Conservation (phyloP, 768 basidiomycete genomes). For the Fibroporia radiculosa region DNA sequence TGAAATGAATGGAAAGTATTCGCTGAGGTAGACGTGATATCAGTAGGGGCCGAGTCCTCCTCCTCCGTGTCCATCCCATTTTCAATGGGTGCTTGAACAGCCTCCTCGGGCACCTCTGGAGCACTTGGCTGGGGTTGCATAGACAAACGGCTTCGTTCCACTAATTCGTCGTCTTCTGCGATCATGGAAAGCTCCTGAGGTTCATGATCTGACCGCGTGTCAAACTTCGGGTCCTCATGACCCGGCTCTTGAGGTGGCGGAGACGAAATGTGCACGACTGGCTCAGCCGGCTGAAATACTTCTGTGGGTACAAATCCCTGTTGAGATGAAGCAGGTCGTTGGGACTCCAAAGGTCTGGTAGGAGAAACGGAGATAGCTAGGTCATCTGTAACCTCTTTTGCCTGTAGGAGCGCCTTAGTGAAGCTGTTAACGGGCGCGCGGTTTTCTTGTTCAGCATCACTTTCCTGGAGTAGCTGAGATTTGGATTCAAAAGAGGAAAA, state of each 20-base stretch:
- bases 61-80: constrained; percentile 8
- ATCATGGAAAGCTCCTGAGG: constrained; percentile 57
- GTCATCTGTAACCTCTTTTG: constrained; percentile 4
- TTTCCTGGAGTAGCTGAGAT: constrained; percentile 22
- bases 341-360: not conserved
- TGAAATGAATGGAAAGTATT: constrained; percentile 32
- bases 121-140: not conserved
- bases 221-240: not conserved
- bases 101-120: not conserved
- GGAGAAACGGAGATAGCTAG: not conserved
- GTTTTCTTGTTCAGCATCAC: constrained; percentile 31
- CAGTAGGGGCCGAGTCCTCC: constrained; percentile 14
- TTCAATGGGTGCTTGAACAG: not conserved
- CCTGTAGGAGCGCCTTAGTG: constrained; percentile 33
- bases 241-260: not conserved
- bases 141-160: constrained; percentile 28
- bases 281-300: not conserved
- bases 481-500: not conserved
- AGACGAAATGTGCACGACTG: not conserved
- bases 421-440: constrained; percentile 36
- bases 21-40: constrained; percentile 22
- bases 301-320: not conserved
- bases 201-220: not conserved
- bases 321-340: not conserved
- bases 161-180: constrained; percentile 60